Evolutionary conservation across 176 grass and related monocot genomes (phyloP).

Genomic region (Urochloa ruziziensis): DNA sequence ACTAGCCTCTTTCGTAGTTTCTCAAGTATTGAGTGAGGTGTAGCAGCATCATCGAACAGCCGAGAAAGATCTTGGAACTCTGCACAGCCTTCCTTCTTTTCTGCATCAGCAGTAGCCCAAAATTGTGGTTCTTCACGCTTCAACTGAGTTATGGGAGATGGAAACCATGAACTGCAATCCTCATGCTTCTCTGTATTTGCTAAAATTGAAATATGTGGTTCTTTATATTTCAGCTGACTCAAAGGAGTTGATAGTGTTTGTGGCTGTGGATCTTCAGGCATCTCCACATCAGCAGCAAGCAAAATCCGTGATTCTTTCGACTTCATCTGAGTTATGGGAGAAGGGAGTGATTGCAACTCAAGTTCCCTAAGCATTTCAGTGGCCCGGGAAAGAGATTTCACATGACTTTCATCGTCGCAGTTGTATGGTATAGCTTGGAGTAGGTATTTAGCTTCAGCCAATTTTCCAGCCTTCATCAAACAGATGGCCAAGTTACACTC

Average conservation of each 20-base stretch:
- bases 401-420: slow-evolving; percentile 41
- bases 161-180: slow-evolving; percentile 28
- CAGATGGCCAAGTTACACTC: slow-evolving; percentile 77
- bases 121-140: slow-evolving; percentile 32
- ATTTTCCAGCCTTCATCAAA: slow-evolving; percentile 63
- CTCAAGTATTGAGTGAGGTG: slow-evolving; percentile 48
- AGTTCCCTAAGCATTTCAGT: slow-evolving; percentile 48
- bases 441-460: slow-evolving; percentile 55
- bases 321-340: slow-evolving; percentile 47
- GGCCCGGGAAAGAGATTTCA: slow-evolving; percentile 51
- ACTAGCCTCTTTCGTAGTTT: slow-evolving; percentile 47
- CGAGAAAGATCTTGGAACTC: slow-evolving; percentile 39
- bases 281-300: slow-evolving; percentile 34
- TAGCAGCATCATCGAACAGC: slow-evolving; percentile 50
- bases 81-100: slow-evolving; percentile 14
- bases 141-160: slow-evolving; percentile 48
- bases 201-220: slow-evolving; percentile 15
- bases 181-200: slow-evolving; percentile 28
- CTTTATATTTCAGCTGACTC: slow-evolving; percentile 29
- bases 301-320: slow-evolving; percentile 24
- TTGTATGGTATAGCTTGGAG: slow-evolving; percentile 48
- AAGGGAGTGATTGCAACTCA: slow-evolving; percentile 38
- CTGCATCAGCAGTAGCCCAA: slow-evolving; percentile 2
- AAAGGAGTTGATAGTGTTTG: slow-evolving; percentile 22
- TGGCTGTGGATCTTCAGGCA: slow-evolving; percentile 29